phyloP scores from a whole-genome alignment of 2,329 filamentous ascomycete species.

The Diaporthe velutina region DNA sequence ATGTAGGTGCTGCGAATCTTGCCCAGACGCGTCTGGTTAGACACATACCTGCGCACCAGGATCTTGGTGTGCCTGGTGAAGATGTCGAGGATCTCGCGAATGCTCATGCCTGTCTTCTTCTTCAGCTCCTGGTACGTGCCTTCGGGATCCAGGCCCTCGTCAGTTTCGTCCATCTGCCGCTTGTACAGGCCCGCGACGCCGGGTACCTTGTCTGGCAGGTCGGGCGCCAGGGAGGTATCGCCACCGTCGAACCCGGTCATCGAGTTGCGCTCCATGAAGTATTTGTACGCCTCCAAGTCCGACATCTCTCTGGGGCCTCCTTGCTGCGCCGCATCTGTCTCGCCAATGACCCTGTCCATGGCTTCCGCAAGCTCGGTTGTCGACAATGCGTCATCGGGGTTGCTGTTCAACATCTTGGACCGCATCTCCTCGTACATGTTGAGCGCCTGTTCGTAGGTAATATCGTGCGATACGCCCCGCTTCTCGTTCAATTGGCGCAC shows the following conservation, averaged over 20 bases:
- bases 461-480: slow-evolving; percentile 32
- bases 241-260: slow-evolving; percentile 50
- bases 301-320: slow-evolving; percentile 42
- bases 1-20: slow-evolving; percentile 86
- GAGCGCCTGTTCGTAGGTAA: slow-evolving; percentile 56
- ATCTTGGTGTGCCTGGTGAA: slow-evolving; percentile 69
- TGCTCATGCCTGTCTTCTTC: slow-evolving; percentile 66
- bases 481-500: slow-evolving; percentile 57
- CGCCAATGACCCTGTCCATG: slow-evolving; percentile 42
- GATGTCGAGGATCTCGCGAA: slow-evolving; percentile 66
- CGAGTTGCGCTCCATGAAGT: slow-evolving; percentile 52
- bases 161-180: slow-evolving; percentile 61
- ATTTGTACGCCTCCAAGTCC: slow-evolving; percentile 49
- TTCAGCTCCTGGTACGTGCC: slow-evolving; percentile 66
- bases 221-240: slow-evolving; percentile 61
- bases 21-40: slow-evolving; percentile 95
- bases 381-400: slow-evolving; percentile 50
- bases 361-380: slow-evolving; percentile 34
- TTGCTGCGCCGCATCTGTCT: slow-evolving; percentile 42
- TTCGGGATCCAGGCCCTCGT: slow-evolving; percentile 63
- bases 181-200: slow-evolving; percentile 67
- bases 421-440: slow-evolving; percentile 61
- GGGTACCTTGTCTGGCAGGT: slow-evolving; percentile 64
- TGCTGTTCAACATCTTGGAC: slow-evolving; percentile 52
- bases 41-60: slow-evolving; percentile 80